Evolutionary conservation across 2,329 filamentous ascomycete genomes (phyloP), one percentile per base, ranked within the genome.

Genomic region (Cucurbitaria berberidis): DNA sequence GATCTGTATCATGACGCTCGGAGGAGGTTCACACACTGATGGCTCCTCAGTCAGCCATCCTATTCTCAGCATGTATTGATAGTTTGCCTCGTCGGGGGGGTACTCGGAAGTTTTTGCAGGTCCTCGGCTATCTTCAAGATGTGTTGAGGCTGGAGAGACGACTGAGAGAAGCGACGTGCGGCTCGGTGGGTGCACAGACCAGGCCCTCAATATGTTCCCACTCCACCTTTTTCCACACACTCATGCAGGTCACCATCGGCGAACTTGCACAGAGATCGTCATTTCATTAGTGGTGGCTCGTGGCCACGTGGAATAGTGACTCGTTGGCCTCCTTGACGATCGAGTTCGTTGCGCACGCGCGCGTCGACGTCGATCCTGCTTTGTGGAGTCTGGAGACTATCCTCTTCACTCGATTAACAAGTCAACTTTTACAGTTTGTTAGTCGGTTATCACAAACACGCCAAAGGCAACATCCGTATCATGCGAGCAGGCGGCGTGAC

Each of bases 291-390:
- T n/a, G n/a, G n/a, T 6, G 22, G 24, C 16, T 27, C 35, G n/a
- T 19, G 2, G 30, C 21, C 30, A 27, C 19, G 32, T 45, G 43
- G 30, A 45, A 26, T 26, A 36, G 19, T 24, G 40, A n/a, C 44
- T 19, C 10, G 13, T 29, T 44, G 50, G 34, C 24, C 30, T 51
- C 45, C 42, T 45, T 27, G 47, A 38, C 38, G 47, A 54, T 57
- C 54, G 46, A 32, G 54, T 54, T 54, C 51, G 19, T 38, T 43
- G 44, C 39, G 18, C 18, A 27, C 27, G 21, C 4, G 21, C 4
- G n/a, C 30, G 45, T 43, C 40, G 49, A 45, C 16, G 45, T 21
- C n/a, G 53, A 55, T 52, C 34, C 32, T 46, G 24, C 29, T n/a
- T 35, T 46, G 39, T 30, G 36, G 27, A 49, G 45, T 19, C 30